Base-by-base conservation (phyloP, 768 basidiomycete genomes). In the Podaxis mareebaensis region DNA sequence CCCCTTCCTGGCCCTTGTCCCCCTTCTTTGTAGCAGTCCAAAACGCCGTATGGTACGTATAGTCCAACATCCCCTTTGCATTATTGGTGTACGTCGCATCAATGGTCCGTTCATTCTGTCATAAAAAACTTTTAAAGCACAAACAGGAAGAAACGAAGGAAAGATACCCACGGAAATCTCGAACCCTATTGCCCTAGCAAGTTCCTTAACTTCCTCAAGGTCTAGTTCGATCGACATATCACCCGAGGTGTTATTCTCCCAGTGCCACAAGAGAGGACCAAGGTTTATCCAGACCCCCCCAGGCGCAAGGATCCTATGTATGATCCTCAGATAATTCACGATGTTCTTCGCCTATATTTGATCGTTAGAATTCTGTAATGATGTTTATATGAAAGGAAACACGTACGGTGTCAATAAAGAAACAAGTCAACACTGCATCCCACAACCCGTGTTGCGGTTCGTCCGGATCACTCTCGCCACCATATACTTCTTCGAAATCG, bases 241-340 rank as follows among this genome's bases (percentile, higher is more conserved):
- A 66, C 87, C 86, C 46, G 86, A 85, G 60, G 73, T 81, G 70
- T 93, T 95, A 74, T 96, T 96, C 71, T 98, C 96, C 75, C 89
- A 98, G 72, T 99, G 96, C 96, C 96, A 99, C n/a, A 98, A 76
- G 1, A 96, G 77, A 0, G 96, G 96, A 2, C 96, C 92, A 8
- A 95, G 77, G 71, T 98, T 98, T 66, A 97, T 89, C 95, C 95
- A 97, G 5, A 95, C 82, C 0, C 96, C 96, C 22, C 90, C 93
- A 0, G 89, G 91, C 6, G 88, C 87, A 12, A 99, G 82, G 28
- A 96, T 87, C 1, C 80, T 79, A 75, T 95, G 89, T 52, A 98
- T 90, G 56, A 92, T 86, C n/a, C 90, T 86, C 13, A 98, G 82
- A 71, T 96, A 98, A 64, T 91, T 91, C 17, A 96, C 85, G 38